phyloP scores from a whole-genome alignment of 768 basidiomycete species.

The Mycena filopes region DNA sequence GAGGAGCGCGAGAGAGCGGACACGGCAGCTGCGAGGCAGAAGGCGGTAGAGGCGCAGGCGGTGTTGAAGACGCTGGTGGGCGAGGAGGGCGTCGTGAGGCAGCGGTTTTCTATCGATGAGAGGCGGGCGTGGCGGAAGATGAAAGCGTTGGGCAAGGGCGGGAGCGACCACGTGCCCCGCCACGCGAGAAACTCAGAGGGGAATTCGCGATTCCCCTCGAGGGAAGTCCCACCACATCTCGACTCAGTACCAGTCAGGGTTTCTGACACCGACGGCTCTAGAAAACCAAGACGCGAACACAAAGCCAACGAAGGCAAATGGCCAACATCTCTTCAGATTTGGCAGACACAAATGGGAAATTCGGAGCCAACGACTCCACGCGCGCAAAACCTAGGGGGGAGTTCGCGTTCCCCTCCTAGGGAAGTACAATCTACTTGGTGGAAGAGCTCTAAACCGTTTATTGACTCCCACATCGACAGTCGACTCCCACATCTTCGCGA shows the following conservation, averaged over 20 bases:
- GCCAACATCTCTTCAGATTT: background rate
- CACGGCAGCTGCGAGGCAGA: background rate
- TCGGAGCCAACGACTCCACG: background rate
- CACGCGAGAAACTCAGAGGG: constrained; percentile 23
- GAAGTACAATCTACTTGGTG: constrained; percentile 8
- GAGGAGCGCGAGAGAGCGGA: background rate
- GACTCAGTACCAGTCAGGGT: background rate
- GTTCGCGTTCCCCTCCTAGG: constrained; percentile 22
- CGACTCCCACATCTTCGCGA: constrained; percentile 8
- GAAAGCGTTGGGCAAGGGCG: background rate
- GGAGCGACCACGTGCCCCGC: constrained; percentile 6
- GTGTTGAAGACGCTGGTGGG: background rate
- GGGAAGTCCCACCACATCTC: constrained; percentile 25
- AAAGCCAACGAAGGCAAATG: constrained; percentile 5
- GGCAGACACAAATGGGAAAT: background rate
- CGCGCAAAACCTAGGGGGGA: constrained; percentile 17
- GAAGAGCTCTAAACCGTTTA: background rate
- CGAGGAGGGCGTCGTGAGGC: background rate
- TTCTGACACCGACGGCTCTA: constrained; percentile 12
- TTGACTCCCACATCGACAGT: constrained; percentile 17
- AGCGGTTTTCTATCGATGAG: constrained; percentile 6
- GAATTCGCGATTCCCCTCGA: constrained; percentile 25
- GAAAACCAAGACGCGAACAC: constrained; percentile 4
- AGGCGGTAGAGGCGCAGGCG: background rate
- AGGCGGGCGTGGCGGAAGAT: constrained; percentile 3